Conservation (phyloP, 306 rosid genomes). For the Begonia loranthoides region DNA sequence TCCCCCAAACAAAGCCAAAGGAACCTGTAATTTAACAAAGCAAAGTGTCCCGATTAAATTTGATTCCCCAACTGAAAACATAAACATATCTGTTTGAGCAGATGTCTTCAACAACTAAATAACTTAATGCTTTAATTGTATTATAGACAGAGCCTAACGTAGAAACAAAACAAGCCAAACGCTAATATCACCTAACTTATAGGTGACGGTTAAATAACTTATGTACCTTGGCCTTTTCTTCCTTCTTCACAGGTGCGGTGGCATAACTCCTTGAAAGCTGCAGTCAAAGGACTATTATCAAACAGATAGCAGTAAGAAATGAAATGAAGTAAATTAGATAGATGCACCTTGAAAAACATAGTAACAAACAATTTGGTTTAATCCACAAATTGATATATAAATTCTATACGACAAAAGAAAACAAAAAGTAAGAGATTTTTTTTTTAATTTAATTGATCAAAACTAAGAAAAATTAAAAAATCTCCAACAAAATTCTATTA, state of each 20-base stretch:
- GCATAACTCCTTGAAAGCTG: constrained; percentile 60
- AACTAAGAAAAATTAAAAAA: too few relatives aligned
- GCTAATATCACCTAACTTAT: background rate
- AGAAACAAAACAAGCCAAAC: background rate
- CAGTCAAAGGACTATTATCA: constrained; percentile 17
- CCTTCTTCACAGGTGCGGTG: constrained; percentile 36
- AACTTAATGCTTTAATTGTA: background rate
- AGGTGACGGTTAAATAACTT: background rate
- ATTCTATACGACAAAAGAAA: background rate
- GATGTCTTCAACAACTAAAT: background rate
- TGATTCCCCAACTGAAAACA: background rate
- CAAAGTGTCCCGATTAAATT: background rate
- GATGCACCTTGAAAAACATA: background rate
- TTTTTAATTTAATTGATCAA: background rate
- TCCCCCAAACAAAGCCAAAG: constrained; percentile 79
- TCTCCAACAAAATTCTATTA: too few relatives aligned
- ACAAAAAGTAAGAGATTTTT: background rate
- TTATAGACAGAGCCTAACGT: background rate
- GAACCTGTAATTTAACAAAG: constrained; percentile 37
- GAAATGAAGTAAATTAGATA: constrained; percentile 1
- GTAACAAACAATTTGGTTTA: background rate
- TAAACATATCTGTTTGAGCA: background rate
- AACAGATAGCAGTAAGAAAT: constrained; percentile 9
- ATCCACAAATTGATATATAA: background rate
- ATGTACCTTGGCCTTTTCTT: constrained; percentile 47